Percentiles rank a stretch among this genome's conserved stretches.
These are phyloP conservation scores for Madurella mycetomatis DNA, from an alignment of 2,329 filamentous ascomycete genomes.

Conservation along the genomic window DNA sequence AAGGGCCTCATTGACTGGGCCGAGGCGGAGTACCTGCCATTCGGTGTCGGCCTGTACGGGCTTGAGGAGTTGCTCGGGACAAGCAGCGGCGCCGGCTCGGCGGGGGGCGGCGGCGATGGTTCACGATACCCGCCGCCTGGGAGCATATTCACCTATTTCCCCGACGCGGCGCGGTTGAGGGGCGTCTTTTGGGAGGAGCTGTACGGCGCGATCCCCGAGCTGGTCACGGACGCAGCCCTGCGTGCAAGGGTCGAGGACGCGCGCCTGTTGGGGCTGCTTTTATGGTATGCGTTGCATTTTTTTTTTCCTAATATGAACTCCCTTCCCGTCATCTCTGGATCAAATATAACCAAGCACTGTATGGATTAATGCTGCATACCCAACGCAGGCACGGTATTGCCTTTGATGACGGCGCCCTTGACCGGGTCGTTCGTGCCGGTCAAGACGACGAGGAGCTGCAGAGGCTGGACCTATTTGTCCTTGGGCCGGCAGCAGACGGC, in stretches of 20 bases:
- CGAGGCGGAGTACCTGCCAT: constrained; percentile 57
- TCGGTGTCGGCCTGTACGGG: constrained; percentile 57
- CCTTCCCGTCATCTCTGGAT: neutral
- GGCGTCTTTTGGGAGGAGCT: constrained; percentile 47
- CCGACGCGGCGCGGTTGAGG: constrained; percentile 40
- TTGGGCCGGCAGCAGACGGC: neutral
- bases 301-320: neutral
- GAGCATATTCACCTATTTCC: constrained; percentile 41
- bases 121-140: constrained; percentile 13
- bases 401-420: constrained; percentile 56
- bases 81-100: neutral
- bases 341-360: neutral
- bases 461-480: constrained; percentile 39
- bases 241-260: constrained; percentile 38
- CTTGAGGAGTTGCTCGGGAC: constrained; percentile 56
- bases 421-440: constrained; percentile 51
- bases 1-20: constrained; percentile 60
- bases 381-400: constrained; percentile 52
- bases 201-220: constrained; percentile 31
- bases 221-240: constrained; percentile 28
- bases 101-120: neutral
- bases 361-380: neutral
- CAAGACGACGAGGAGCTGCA: constrained; percentile 51
- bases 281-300: constrained; percentile 38
- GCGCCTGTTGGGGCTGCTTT: constrained; percentile 49